Conservation (phyloP, 164 flowering plant genomes). For the Berberis thunbergii region DNA sequence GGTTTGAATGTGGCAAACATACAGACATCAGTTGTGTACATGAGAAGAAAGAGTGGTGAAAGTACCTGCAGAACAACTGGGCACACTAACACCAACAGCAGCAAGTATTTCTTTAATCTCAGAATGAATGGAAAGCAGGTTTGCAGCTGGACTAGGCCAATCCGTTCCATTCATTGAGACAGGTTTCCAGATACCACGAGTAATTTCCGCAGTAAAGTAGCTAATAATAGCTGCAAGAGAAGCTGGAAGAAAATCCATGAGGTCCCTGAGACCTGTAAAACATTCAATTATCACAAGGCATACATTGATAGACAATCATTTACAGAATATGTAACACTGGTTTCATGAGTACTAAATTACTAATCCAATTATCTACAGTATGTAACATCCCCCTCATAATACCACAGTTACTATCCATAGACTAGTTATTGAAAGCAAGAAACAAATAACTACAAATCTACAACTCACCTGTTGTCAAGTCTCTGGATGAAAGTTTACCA, state of each 20-base stretch:
- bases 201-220: constrained; percentile 83
- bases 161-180: constrained; percentile 91
- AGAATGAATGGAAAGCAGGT: constrained; percentile 49
- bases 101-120: constrained; percentile 69
- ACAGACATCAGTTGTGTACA: background rate
- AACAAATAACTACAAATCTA: background rate
- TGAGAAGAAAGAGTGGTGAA: background rate
- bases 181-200: constrained; percentile 91
- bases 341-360: background rate
- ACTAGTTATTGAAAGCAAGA: background rate
- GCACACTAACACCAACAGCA: constrained; percentile 59
- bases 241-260: constrained; percentile 89
- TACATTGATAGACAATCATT: background rate
- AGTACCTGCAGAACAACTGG: constrained; percentile 45
- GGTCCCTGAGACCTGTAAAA: constrained; percentile 78
- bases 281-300: constrained; percentile 1
- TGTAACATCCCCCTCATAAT: too few relatives aligned
- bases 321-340: background rate
- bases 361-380: too few relatives aligned
- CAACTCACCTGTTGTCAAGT: constrained; percentile 70
- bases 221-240: constrained; percentile 66
- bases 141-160: constrained; percentile 97
- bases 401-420: background rate
- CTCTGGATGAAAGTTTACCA: constrained; percentile 81
- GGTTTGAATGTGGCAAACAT: background rate